Conservation (phyloP, 2,329 filamentous ascomycete species). For the Colletotrichum karsti region DNA sequence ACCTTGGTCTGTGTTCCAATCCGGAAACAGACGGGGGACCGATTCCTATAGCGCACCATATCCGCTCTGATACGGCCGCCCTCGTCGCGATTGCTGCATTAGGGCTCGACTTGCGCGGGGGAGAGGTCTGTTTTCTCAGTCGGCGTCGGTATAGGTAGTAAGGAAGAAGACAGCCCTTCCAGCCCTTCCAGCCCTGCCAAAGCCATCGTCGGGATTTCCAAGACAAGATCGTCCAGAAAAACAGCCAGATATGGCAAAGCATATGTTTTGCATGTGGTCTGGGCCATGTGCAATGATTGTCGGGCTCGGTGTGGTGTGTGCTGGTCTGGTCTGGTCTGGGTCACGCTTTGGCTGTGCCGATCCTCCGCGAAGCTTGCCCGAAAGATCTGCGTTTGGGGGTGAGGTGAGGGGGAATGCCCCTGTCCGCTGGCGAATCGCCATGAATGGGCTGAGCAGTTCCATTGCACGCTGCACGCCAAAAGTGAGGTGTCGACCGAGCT, state of each 20-base stretch:
- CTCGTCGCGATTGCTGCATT: too few species aligned
- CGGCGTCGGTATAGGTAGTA: too few species aligned
- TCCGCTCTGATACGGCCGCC: too few species aligned
- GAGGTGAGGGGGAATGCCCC: background rate
- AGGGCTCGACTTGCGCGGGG: too few species aligned
- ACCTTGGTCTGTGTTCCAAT: background rate
- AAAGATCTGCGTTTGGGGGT: constrained; percentile 7
- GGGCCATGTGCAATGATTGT: background rate
- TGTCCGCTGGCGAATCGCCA: constrained; percentile 1
- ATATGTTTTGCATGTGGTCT: constrained; percentile 21
- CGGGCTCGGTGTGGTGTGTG: background rate
- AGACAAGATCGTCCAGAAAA: background rate
- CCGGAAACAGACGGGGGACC: too few species aligned
- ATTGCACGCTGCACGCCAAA: too few species aligned
- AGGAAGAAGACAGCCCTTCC: background rate
- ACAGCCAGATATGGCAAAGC: background rate
- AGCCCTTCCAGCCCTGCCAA: background rate
- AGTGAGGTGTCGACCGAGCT: background rate
- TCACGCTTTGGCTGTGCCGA: constrained; percentile 5
- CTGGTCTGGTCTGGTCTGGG: too few species aligned
- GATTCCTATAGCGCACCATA: too few species aligned
- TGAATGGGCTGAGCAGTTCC: background rate
- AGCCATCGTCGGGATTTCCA: background rate
- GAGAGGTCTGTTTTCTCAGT: too few species aligned
- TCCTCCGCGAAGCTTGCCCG: constrained; percentile 14